Percentiles rank a stretch among this genome's conserved stretches.
Conservation (phyloP, 169 alveolate species). For the Eimeria acervulina region DNA sequence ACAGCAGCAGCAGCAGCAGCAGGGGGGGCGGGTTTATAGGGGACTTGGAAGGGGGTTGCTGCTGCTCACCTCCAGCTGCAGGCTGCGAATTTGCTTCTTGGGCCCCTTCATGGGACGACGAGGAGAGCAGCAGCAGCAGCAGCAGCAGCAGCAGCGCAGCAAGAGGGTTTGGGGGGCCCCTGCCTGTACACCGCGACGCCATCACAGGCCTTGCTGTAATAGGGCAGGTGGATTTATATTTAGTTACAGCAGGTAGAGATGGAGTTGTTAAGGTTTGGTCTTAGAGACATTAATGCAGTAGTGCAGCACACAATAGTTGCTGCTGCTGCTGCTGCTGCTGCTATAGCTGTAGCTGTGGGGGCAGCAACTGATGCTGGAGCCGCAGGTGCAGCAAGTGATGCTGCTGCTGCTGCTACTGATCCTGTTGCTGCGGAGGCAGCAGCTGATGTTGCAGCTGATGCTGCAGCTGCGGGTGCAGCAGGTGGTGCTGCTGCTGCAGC, state of each 20-base stretch:
- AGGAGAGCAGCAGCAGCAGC: neutral
- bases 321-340: neutral
- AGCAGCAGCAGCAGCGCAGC: neutral
- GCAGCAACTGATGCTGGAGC: neutral
- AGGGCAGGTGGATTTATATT: conserved; percentile 5
- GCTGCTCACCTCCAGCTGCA: conserved; percentile 9
- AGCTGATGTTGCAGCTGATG: neutral
- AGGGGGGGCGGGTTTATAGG: neutral
- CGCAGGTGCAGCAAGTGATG: too few species aligned
- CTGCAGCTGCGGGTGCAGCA: too few species aligned
- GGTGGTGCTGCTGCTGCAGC: neutral
- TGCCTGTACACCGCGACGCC: conserved; percentile 77
- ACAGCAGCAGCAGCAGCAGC: conserved; percentile 31
- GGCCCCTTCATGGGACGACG: conserved; percentile 46
- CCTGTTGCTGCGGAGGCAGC: too few species aligned
- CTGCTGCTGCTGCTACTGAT: too few species aligned
- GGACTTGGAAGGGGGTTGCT: conserved; percentile 54
- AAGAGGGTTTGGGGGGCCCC: conserved; percentile 52
- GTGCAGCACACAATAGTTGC: neutral
- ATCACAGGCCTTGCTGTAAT: conserved; percentile 39
- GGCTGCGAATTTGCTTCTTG: neutral
- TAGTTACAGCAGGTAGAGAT: conserved; percentile 78
- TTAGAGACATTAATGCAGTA: too few species aligned
- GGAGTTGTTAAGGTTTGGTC: conserved; percentile 77
- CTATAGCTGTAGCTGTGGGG: neutral